Base-by-base conservation (phyloP, 1,139 yeast species). In the Magnusiomyces ingens region DNA sequence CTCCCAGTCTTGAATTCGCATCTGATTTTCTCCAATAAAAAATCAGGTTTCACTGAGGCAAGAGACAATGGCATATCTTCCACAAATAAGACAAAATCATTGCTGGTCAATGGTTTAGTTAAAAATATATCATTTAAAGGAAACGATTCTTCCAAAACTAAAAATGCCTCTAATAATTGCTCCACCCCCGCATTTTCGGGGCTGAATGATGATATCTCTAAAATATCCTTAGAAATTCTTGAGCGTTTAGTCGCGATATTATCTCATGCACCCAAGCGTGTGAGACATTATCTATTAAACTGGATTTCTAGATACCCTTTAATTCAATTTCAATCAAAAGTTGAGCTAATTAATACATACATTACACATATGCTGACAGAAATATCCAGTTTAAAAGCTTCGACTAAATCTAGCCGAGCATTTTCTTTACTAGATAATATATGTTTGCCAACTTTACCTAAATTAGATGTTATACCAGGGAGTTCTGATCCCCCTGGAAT, bases 201-300 rank as follows among this genome's bases (percentile, higher is more conserved):
- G 19, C n/a, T 22, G n/a, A 43, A 13, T 12, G 21, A 26, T 21
- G 45, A 21, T 19, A 50, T 58, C 21, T 53, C 49, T 18, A 52
- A 55, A 67, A 62, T 83, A 15, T 75, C 83, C 22, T 83, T 81
- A 62, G 91, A 86, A 51, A 74, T 89, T 2, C 64, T 83, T 22
- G 85, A 84, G 62, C 72, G 91, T 50, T 69, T 80, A 2, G 70
- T 87, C 42, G 95, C 95, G 0, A 71, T 84, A 3, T 61, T 88
- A 50, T 75, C 93, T 0, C 76, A 81, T 59, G 62, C 78, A 2
- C 74, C 76, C 36, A 66, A 75, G 2, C 61, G 69, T 0, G 64
- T 71, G 12, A 65, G 77, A 1, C 77, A 76, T 44, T 76, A 77
- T 59, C 64, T 85, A 38, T 73, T 81, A 1, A 75, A 78, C 57